These are phyloP conservation scores for Leccinum cinnamomeum DNA, from an alignment of 1,284 basidiomycete species.

Conservation along the genomic window DNA sequence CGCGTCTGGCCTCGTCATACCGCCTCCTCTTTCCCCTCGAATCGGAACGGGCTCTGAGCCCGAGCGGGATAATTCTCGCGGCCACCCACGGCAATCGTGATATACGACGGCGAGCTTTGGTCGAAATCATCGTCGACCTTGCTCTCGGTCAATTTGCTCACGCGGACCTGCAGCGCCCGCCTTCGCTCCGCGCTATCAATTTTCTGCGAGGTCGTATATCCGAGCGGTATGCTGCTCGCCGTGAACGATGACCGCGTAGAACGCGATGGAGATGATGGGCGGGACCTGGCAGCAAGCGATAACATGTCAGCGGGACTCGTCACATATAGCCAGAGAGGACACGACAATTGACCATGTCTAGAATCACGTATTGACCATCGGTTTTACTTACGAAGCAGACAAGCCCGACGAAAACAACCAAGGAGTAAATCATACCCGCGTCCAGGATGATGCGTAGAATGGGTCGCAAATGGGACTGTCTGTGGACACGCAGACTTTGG, in stretches of 20 bases:
- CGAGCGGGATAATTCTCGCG: no score
- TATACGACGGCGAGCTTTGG: no score
- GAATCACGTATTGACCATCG: no score
- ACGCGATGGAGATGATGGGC: slow-evolving; percentile 2
- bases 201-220: not conserved
- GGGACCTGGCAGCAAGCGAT: not conserved
- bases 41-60: no score
- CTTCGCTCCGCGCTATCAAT: not conserved
- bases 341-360: no score
- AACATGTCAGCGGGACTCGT: no score
- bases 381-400: no score
- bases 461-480: not conserved
- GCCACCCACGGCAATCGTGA: no score
- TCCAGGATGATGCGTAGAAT: slow-evolving; percentile 1
- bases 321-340: no score
- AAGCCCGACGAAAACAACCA: not conserved
- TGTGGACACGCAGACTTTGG: not conserved
- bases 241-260: not conserved
- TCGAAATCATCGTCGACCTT: no score
- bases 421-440: not conserved
- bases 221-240: not conserved
- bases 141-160: not conserved
- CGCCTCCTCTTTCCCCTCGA: no score
- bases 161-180: not conserved
- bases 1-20: no score